Conservation (phyloP, 2,329 filamentous ascomycete genomes). For the Didymella lethalis region DNA sequence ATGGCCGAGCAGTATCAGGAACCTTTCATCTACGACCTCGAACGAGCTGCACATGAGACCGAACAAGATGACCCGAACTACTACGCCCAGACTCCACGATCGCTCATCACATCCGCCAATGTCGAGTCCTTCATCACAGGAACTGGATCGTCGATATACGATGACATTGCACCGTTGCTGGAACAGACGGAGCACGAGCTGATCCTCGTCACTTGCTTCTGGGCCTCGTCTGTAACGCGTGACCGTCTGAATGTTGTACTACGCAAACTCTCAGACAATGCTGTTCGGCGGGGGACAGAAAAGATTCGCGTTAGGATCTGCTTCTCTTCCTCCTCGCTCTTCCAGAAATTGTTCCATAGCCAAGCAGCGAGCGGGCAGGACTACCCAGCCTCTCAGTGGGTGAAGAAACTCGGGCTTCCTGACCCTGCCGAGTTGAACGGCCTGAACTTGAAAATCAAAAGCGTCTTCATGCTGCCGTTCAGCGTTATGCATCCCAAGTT, state of each 20-base stretch:
- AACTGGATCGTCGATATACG: constrained; percentile 55
- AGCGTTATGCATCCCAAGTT: constrained; percentile 92
- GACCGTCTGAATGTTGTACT: constrained; percentile 66
- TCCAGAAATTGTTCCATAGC: constrained; percentile 79
- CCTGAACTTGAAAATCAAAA: constrained; percentile 76
- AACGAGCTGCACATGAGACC: constrained; percentile 33
- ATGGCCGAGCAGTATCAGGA: constrained; percentile 22
- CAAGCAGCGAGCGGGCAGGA: constrained; percentile 67
- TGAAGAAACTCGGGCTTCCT: constrained; percentile 69
- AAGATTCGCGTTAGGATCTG: constrained; percentile 73
- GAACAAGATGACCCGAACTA: constrained; percentile 50
- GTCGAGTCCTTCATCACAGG: constrained; percentile 53
- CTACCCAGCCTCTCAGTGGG: constrained; percentile 69
- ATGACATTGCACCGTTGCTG: constrained; percentile 61
- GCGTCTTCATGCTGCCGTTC: constrained; percentile 79
- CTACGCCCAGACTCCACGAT: constrained; percentile 47
- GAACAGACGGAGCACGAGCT: constrained; percentile 68
- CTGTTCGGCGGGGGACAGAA: constrained; percentile 39
- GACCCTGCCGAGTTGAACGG: constrained; percentile 61
- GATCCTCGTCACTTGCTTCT: constrained; percentile 83
- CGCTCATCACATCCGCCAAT: constrained; percentile 46
- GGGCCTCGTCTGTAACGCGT: constrained; percentile 72
- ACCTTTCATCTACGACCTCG: constrained; percentile 41
- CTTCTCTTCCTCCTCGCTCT: constrained; percentile 75
- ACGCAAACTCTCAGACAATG: constrained; percentile 63